Base-by-base conservation (phyloP, 257 asterid species). In the Cynanchum wilfordii region DNA sequence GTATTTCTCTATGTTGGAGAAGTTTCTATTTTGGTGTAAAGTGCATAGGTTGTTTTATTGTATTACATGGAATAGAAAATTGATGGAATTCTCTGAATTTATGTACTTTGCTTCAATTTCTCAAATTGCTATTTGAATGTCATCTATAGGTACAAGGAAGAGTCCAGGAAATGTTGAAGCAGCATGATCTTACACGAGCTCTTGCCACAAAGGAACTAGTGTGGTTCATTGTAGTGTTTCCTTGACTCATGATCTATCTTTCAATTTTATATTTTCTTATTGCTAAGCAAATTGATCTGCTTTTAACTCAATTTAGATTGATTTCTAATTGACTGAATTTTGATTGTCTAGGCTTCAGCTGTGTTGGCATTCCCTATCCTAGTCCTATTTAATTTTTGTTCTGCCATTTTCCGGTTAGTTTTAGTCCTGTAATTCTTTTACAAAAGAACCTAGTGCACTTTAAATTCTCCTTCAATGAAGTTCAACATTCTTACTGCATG, bases 121-220 rank as follows among this genome's bases (percentile, higher is more conserved):
- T 73, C 60, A 57, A 68, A 54, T 38, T 64, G 22, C 59, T 44
- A 40, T 79, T 42, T 57, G 60, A 47, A 29, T 82, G 70, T 76
- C 68, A 57, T 73, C 51, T 84, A 78, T 73, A 89, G 97, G 89
- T 88, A 75, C 96, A 92, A 86, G 89, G 76, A 75, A 76, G 58
- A 42, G 94, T 92, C 57, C 85, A 87, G 10, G 89, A 87, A 77
- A 84, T 82, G 75, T 82, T 92, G 80, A 83, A 86, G 87, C 87
- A 82, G 74, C 89, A 92, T 50, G 96, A 92, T 79, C 87, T 89
- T 51, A 88, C 95, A 65, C 81, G 81, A 69, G 77, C 88, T 66
- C 89, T 92, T 76, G 96, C 96, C 10, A 89, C 96, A 1, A 89
- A 84, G 69, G 97, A 92, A 84, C 82, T 92, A 57, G 82, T 88